Base-by-base conservation (phyloP, 2,329 filamentous ascomycete genomes). In the Teratosphaeriaceae sp. region DNA sequence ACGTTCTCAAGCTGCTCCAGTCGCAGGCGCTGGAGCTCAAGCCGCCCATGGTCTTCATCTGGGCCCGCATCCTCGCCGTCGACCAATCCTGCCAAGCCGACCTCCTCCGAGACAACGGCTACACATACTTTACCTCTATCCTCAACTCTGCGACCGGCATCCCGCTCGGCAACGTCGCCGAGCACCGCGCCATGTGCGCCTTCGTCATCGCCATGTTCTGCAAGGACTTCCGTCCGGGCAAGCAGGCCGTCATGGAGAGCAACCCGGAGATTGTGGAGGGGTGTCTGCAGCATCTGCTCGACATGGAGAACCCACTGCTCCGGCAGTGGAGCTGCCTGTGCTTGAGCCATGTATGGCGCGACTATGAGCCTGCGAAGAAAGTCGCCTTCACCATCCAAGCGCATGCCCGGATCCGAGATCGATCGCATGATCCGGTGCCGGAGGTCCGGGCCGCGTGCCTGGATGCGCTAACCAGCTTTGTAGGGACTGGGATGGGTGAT, bases 11-110 rank as follows among this genome's bases (percentile, higher is more conserved):
- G 66, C 73, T 98, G 20, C 72, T 98, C 15, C 92, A 98, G 63
- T 97, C 92, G 3, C 90, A 94, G 36, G 92, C 92, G 0, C 79
- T 88, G 36, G 92, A 98, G 64, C 70, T 98, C 48, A 97, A 97
- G 60, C 90, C 92, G 0, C 89, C 97, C 47, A 97, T 98, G 92
- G 89, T 98, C 4, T 98, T 97, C 65, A 98, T 98, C 50, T 98
- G 92, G 92, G 89, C 92, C 5, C 80, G 92, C 38, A 88, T 98
- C 33, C 79, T 98, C 51, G 92, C 92, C 6, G 92, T 98, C 5
- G 92, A 98, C 59, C 82, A 92, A 46, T 87, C 86, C 1, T 96
- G 92, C 59, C 92, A 98, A 64, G 82, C 83, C 49, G 92, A 98
- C 63, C 72, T 98, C 11, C 80, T 97, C 55, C 97, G 97, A 66